Base-by-base conservation (phyloP, 305 asterid genomes). In the Fraxinus nigra region DNA sequence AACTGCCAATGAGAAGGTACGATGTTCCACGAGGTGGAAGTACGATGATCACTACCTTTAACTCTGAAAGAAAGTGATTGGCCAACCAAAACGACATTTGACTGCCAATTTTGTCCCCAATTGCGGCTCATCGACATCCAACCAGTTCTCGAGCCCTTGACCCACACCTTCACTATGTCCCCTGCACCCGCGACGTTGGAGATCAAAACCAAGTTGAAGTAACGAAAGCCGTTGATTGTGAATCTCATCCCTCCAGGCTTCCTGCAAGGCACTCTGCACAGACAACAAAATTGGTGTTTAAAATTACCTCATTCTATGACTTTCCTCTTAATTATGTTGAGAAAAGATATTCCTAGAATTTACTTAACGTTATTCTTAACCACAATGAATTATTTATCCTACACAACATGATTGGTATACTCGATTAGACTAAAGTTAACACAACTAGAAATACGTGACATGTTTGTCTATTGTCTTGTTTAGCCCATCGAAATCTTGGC, bases 21-120 rank as follows among this genome's bases (percentile, higher is more conserved):
- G 24, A 92, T 79, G 86, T 93, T 92, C 95, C 88, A 88, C 0
- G 97, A 90, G n/a, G 97, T 90, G 8, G 95, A 87, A 3, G 86
- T 77, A 3, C 97, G 93, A 30, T 54, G 88, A 16, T 93, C 97
- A 8, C 97, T 92, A 0, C 86, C 88, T 81, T 85, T 88, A 6
- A 93, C 94, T 4, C 93, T 89, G 54, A 93, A 91, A 11, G 97
- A 93, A 61, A 93, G 90, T 0, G 97, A 81, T 37, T 93, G 95
- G 1, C 94, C 97, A 0, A 43, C 85, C 77, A 93, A 35, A 1
- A 80, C 81, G 0, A 87, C 28, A 38, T 89, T 87, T 0, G 93
- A 84, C 81, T 93, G 91, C 98, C 98, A 93, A 32, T 93, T 93
- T 77, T 93, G 98, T 0, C 98, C 97, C 97, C 97, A 92, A 0